Percentiles rank a stretch among this genome's conserved stretches.
Conservation (phyloP, 2,329 filamentous ascomycete genomes). For the Juglanconis sp. region DNA sequence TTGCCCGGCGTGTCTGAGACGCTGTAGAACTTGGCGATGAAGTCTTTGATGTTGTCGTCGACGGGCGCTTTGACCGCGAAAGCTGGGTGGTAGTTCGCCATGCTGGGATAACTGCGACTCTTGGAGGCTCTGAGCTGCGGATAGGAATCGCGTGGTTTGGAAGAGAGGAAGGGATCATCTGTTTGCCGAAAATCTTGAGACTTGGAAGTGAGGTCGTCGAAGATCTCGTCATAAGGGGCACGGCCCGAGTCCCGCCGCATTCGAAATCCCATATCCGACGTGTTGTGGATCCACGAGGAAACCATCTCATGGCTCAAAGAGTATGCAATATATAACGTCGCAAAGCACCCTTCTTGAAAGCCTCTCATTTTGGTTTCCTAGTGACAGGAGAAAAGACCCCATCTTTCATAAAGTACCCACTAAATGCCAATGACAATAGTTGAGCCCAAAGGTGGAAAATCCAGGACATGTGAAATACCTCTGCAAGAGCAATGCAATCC, state of each 20-base stretch:
- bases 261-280: background rate
- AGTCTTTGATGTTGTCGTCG: constrained; percentile 26
- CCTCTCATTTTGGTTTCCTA: too few species aligned
- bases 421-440: too few species aligned
- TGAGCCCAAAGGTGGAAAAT: too few species aligned
- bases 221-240: background rate
- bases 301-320: background rate
- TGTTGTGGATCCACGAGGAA: background rate
- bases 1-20: constrained; percentile 39
- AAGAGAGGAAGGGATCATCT: background rate
- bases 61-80: constrained; percentile 26
- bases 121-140: too few species aligned
- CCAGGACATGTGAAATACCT: too few species aligned
- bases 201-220: background rate
- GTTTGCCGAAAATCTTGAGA: background rate
- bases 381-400: too few species aligned
- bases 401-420: too few species aligned
- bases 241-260: background rate
- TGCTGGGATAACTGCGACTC: background rate
- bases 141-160: background rate
- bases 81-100: constrained; percentile 24
- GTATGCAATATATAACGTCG: background rate
- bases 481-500: background rate
- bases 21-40: constrained; percentile 42
- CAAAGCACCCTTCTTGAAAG: background rate